Evolutionary conservation across 257 asterid genomes (phyloP).

Genomic region (Nyctanthes arbortristis): DNA sequence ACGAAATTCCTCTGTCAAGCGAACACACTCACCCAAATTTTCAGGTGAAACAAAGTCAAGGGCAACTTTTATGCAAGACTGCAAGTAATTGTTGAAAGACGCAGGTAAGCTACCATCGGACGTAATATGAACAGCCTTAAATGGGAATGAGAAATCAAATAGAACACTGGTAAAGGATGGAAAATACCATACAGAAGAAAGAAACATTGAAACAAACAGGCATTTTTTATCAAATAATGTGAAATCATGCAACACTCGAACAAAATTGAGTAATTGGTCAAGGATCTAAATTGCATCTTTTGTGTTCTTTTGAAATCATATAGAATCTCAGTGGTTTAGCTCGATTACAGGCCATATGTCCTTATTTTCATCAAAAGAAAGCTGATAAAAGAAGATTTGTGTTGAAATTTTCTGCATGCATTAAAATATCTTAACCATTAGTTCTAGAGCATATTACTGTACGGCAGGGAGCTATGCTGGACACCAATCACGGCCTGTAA

Average conservation of each 20-base stretch:
- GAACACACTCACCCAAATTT: slow-evolving; percentile 59
- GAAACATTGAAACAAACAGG: not conserved
- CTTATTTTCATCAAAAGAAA: not conserved
- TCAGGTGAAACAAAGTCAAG: slow-evolving; percentile 85
- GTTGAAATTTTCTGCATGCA: not conserved
- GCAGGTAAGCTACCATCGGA: slow-evolving; percentile 4
- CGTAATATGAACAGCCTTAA: slow-evolving; percentile 2
- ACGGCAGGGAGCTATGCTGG: not conserved
- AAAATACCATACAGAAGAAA: not conserved
- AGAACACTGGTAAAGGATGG: slow-evolving; percentile 6
- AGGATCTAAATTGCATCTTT: not conserved
- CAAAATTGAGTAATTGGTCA: not conserved
- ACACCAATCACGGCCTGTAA: not conserved
- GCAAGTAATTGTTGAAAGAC: slow-evolving; percentile 21
- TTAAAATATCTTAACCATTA: not conserved
- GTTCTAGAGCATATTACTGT: not conserved
- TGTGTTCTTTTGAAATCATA: not conserved
- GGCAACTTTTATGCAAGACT: slow-evolving; percentile 83
- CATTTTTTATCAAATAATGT: not conserved
- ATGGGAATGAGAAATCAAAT: slow-evolving; percentile 12
- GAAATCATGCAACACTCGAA: not conserved
- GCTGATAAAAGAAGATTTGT: not conserved
- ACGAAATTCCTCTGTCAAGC: slow-evolving; percentile 66
- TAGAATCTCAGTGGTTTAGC: not conserved
- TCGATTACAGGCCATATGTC: not conserved